These are phyloP conservation scores for Paecilomyces fulvus DNA, from an alignment of 2,329 filamentous ascomycete species.

Conservation along the genomic window DNA sequence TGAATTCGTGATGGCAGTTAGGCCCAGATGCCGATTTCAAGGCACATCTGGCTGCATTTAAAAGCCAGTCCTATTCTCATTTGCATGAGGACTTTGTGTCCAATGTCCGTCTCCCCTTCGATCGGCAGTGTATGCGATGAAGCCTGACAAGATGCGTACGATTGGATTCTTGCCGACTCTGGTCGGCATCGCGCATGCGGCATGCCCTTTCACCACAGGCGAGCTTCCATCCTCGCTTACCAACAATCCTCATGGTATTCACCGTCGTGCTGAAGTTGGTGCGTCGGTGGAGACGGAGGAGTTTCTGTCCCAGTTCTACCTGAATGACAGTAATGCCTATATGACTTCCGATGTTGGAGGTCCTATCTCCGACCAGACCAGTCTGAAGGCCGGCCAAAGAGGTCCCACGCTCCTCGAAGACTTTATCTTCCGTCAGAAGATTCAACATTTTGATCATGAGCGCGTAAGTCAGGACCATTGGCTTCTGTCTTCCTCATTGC, in stretches of 20 bases:
- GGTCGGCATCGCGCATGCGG: neutral
- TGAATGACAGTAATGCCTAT: constrained; percentile 48
- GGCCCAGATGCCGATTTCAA: neutral
- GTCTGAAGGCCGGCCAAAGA: constrained; percentile 56
- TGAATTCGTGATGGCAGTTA: neutral
- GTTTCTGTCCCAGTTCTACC: constrained; percentile 36
- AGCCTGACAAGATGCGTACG: neutral
- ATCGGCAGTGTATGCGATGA: neutral
- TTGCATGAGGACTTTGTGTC: neutral
- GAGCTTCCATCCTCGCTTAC: neutral
- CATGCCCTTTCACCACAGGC: neutral
- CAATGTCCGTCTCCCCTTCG: neutral
- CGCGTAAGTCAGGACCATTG: constrained; percentile 39
- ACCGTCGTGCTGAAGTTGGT: constrained; percentile 16
- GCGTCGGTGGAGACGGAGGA: constrained; percentile 26
- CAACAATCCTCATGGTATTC: constrained; percentile 7
- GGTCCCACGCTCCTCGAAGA: constrained; percentile 64
- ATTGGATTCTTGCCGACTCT: neutral
- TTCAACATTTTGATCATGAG: constrained; percentile 63
- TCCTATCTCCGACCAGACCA: constrained; percentile 58
- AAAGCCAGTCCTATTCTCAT: neutral
- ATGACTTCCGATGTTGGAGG: constrained; percentile 61
- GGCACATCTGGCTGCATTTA: neutral
- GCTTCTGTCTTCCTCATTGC: neutral
- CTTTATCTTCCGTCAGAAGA: constrained; percentile 65